A percentile compares a stretch with the other conserved stretches of the same genome.
Evolutionary conservation across 148 eudicot genomes (phyloP).

Genomic region (Arctostaphylos glauca): DNA sequence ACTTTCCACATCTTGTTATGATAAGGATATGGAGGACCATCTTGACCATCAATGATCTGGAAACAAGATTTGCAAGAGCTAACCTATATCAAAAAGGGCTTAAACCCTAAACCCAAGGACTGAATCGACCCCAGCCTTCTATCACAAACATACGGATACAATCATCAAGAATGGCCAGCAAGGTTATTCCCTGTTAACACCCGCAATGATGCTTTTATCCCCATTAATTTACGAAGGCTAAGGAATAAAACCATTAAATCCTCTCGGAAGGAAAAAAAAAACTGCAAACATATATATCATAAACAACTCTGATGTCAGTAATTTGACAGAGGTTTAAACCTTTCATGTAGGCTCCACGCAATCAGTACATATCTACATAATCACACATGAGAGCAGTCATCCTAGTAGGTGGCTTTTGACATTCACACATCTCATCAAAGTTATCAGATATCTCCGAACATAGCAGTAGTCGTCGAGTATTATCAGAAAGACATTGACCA

Average conservation of each 20-base stretch:
- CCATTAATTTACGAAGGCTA: not conserved
- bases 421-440: not conserved
- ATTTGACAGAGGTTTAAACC: not conserved
- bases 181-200: not conserved
- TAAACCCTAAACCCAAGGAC: not conserved
- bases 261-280: not conserved
- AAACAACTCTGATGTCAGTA: not conserved
- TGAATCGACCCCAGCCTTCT: not conserved
- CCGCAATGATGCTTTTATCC: not conserved
- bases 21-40: not conserved
- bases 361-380: not conserved
- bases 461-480: not conserved
- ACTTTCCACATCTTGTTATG: not conserved
- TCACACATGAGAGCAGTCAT: not conserved
- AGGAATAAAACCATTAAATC: not conserved
- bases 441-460: not conserved
- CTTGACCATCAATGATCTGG: not conserved
- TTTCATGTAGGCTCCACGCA: not conserved
- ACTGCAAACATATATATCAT: not conserved
- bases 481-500: not conserved
- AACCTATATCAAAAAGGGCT: not conserved
- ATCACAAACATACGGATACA: not conserved
- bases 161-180: not conserved
- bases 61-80: not conserved
- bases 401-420: constrained; percentile 2